phyloP scores from a whole-genome alignment of 768 basidiomycete species.

The Calocybe gangraenosa region DNA sequence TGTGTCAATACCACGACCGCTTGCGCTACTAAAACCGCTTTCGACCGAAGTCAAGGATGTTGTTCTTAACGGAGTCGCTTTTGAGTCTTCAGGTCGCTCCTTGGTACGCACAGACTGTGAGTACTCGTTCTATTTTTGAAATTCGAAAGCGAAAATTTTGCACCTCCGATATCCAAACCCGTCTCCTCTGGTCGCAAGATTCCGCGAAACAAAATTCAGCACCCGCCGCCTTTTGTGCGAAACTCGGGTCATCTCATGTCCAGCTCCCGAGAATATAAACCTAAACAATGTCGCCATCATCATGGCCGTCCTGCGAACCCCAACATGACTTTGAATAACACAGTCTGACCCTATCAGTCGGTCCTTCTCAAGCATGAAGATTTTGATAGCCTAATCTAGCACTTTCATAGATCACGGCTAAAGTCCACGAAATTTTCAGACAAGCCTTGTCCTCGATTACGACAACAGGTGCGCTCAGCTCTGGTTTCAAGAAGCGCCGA shows the following conservation, averaged over 20 bases:
- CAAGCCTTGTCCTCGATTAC: conserved; percentile 89
- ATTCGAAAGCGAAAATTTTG: too few relatives aligned
- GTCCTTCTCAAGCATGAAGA: too few relatives aligned
- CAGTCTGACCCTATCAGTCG: conserved; percentile 5
- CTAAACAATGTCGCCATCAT: conserved; percentile 49
- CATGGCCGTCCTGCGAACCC: conserved; percentile 34
- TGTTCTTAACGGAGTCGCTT: conserved; percentile 82
- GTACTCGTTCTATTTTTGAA: too few relatives aligned
- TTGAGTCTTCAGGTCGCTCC: conserved; percentile 80
- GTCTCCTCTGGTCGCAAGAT: conserved; percentile 23
- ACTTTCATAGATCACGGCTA: conserved; percentile 34
- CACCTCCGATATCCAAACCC: conserved; percentile 39
- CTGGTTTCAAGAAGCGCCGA: conserved; percentile 26
- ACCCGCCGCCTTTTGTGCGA: conserved; percentile 23
- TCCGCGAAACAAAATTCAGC: too few relatives aligned
- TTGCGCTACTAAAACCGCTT: too few relatives aligned
- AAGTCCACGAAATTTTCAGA: conserved; percentile 65
- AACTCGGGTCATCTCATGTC: conserved; percentile 60
- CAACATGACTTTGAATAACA: conserved; percentile 75
- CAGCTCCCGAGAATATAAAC: conserved; percentile 53
- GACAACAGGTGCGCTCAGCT: conserved; percentile 75
- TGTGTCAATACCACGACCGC: too few relatives aligned
- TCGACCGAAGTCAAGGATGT: conserved; percentile 58
- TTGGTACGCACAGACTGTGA: conserved; percentile 86
- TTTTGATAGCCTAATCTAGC: conserved; percentile 6